Base-by-base conservation (phyloP, 768 basidiomycete species). In the Amanita rimosa region DNA sequence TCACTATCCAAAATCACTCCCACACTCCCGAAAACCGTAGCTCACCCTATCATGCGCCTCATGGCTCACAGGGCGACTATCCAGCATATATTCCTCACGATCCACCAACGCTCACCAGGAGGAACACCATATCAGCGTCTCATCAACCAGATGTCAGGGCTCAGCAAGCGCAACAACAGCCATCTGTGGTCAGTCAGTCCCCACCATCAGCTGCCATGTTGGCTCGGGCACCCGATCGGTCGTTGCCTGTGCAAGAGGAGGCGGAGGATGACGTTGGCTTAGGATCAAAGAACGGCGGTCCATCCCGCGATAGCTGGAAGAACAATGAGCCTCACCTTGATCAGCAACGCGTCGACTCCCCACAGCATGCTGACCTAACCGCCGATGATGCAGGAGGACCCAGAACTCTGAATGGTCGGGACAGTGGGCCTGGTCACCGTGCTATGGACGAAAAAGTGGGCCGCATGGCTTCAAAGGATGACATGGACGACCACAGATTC, bases 171-270 rank as follows among this genome's bases (percentile, higher is more conserved):
- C 44, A 52, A 48, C 50, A 66, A 67, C 64, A 61, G 48, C 52
- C 60, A 60, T 64, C 67, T 21, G 54, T 64, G 50, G 64, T 70
- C 22, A 75, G 67, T 37, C 76, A 78, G 54, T 78, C 80, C 0
- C 75, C 80, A 0, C 78, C 81, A 14, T 53, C 73, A 46, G 80
- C 79, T 56, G 60, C 70, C 8, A 68, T 74, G 60, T 59, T 68
- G 51, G 67, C 73, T 4, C 77, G 81, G 17, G 78, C 79, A 17
- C 79, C 85, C 1, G 84, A 85, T 60, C 72, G 83, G 29, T 84
- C 84, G 13, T 69, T 88, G 21, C 85, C 85, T 16, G 74, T 86
- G 2, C 85, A 88, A 60, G 85, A 87, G 59, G 84, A 85, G 52
- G 72, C 73, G 24, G 83, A 85, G 56, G 84, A 85, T 55, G 82